These are phyloP conservation scores for Geotrichum carabidarum DNA, from an alignment of 1,139 yeast genomes.

Conservation along the genomic window DNA sequence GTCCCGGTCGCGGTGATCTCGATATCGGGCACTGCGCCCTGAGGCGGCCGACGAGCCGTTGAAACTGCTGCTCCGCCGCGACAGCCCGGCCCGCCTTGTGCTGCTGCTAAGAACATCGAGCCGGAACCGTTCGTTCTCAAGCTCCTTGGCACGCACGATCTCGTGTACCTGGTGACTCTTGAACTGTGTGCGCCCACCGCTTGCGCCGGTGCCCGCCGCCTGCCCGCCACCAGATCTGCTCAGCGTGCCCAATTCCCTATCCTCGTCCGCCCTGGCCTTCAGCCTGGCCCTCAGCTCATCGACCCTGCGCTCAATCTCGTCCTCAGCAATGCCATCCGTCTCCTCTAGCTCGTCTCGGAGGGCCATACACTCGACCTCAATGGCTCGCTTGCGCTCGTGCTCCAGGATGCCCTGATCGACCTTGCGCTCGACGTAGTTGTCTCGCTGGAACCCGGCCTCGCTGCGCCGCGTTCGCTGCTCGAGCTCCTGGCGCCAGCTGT, in stretches of 20 bases:
- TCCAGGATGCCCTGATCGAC: conserved; percentile 41
- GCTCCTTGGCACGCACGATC: conserved; percentile 22
- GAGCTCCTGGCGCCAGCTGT: conserved; percentile 36
- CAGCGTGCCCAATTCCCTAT: neutral
- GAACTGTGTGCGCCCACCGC: conserved; percentile 2
- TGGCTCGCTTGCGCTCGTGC: conserved; percentile 47
- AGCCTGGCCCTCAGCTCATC: conserved; percentile 30
- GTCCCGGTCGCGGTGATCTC: neutral
- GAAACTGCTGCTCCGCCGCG: too few relatives aligned
- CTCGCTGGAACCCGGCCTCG: conserved; percentile 24
- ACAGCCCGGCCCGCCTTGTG: conserved; percentile 2
- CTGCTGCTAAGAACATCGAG: conserved; percentile 15
- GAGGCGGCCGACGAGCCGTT: too few relatives aligned
- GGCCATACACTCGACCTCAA: conserved; percentile 55
- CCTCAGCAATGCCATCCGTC: conserved; percentile 10
- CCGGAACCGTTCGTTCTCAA: conserved; percentile 24
- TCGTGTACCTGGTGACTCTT: conserved; percentile 24
- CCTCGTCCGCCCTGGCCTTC: conserved; percentile 13
- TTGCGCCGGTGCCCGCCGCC: neutral
- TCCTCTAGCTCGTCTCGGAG: conserved; percentile 41
- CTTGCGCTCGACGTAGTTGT: conserved; percentile 28
- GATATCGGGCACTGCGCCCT: conserved; percentile 3
- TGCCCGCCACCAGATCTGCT: neutral
- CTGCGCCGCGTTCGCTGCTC: conserved; percentile 23
- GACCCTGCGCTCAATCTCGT: conserved; percentile 32